phyloP scores from a whole-genome alignment of 75 land plant genomes.

The Larix kaempferi region DNA sequence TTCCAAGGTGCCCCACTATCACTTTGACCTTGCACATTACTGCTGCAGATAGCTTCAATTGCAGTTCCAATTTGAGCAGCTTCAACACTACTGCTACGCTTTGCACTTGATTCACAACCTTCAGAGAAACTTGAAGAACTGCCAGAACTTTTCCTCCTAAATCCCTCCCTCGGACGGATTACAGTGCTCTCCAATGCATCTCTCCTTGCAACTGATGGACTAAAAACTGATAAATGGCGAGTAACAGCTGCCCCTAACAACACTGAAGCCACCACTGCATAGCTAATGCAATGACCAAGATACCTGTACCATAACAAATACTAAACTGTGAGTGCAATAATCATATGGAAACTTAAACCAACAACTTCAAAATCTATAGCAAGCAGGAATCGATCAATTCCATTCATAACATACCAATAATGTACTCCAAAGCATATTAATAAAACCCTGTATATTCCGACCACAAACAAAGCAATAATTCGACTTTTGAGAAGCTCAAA shows the following conservation, averaged over 20 bases:
- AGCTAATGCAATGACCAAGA: constrained; percentile 97
- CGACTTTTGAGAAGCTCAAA: constrained; percentile 89
- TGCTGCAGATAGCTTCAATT: constrained; percentile 44
- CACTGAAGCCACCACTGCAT: constrained; percentile 94
- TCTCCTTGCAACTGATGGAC: constrained; percentile 83
- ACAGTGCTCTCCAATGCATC: constrained; percentile 95
- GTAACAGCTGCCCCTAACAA: constrained; percentile 86
- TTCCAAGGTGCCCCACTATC: constrained; percentile 52
- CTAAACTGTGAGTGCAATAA: neutral
- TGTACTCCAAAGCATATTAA: constrained; percentile 98
- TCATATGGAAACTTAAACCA: neutral
- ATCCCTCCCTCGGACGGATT: constrained; percentile 89
- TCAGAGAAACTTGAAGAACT: constrained; percentile 98
- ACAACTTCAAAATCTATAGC: constrained; percentile 1
- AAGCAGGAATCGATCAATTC: neutral
- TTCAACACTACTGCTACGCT: constrained; percentile 82
- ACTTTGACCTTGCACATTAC: constrained; percentile 30
- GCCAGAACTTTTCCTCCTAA: constrained; percentile 70
- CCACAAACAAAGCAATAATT: constrained; percentile 81
- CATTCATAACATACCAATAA: constrained; percentile 71
- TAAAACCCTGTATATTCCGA: constrained; percentile 85
- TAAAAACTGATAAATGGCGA: constrained; percentile 68
- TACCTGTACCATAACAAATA: constrained; percentile 53
- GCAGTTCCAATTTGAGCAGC: constrained; percentile 66
- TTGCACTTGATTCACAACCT: constrained; percentile 92